Conservation (phyloP, 2,329 filamentous ascomycete species). For the Pseudogymnoascus sp. region DNA sequence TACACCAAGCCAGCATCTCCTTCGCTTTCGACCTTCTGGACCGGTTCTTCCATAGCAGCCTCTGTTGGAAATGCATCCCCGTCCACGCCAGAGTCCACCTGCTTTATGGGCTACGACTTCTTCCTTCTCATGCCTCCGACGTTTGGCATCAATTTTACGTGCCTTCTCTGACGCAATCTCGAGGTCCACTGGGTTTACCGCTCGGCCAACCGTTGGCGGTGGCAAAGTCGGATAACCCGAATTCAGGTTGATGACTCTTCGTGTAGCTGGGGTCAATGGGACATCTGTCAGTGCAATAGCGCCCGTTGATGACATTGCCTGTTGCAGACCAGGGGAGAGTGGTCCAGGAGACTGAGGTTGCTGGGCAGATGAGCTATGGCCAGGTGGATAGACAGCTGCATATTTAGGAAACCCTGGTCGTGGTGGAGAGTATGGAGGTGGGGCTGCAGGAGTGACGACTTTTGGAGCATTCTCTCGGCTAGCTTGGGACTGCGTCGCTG, state of each 20-base stretch:
- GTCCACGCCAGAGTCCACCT: conserved; percentile 59
- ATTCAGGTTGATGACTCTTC: conserved; percentile 29
- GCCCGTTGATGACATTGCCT: conserved; percentile 56
- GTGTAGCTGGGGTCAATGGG: conserved; percentile 42
- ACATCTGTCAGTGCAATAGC: conserved; percentile 56
- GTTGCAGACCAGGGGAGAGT: conserved; percentile 55
- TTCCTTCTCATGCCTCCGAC: conserved; percentile 58
- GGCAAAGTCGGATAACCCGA: conserved; percentile 25
- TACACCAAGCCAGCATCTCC: conserved; percentile 53
- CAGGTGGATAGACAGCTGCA: conserved; percentile 52
- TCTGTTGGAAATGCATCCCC: conserved; percentile 55
- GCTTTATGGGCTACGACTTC: conserved; percentile 51
- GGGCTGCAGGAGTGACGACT: conserved; percentile 15
- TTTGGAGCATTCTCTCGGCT: background rate
- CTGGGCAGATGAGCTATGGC: conserved; percentile 37
- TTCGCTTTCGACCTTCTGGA: conserved; percentile 56
- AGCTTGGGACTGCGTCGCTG: background rate
- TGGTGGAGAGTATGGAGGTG: conserved; percentile 30
- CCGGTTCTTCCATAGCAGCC: conserved; percentile 60
- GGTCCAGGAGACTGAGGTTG: conserved; percentile 55
- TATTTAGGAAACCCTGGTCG: conserved; percentile 36
- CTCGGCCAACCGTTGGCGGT: background rate
- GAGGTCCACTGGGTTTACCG: conserved; percentile 17
- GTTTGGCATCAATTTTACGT: conserved; percentile 35
- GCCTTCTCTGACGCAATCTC: conserved; percentile 22